Evolutionary conservation across 2,329 filamentous ascomycete genomes (phyloP).

Genomic region (Monilinia fructigena): DNA sequence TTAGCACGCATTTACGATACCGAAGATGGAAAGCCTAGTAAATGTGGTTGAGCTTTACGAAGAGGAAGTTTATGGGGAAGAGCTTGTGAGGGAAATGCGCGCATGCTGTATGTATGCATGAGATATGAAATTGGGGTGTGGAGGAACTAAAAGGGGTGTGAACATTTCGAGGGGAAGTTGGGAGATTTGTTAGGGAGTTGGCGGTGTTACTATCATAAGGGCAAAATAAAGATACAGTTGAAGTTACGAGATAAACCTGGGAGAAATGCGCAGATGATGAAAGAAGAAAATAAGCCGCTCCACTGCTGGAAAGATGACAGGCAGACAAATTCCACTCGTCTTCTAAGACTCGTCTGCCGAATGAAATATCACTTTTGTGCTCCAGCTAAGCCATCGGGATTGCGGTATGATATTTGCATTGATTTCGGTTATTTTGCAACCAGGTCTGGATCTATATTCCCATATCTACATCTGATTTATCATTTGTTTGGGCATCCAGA

Average conservation of each 20-base stretch:
- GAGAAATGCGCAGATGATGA: neutral
- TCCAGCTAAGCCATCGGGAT: neutral
- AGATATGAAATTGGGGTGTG: neutral
- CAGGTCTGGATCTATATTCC: slow-evolving; percentile 6
- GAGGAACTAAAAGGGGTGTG: neutral
- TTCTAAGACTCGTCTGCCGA: neutral
- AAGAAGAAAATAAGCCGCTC: neutral
- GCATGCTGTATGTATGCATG: slow-evolving; percentile 28
- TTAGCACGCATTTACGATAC: slow-evolving; percentile 81
- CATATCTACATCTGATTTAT: slow-evolving; percentile 20
- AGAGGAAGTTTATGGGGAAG: slow-evolving; percentile 99
- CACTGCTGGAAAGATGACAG: neutral
- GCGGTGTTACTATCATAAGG: slow-evolving; percentile 9
- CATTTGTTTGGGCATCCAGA: slow-evolving; percentile 18
- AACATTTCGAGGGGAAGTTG: neutral
- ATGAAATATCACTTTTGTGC: slow-evolving; percentile 4
- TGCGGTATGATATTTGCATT: slow-evolving; percentile 6
- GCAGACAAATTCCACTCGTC: neutral
- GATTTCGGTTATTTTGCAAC: neutral
- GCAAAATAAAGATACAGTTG: slow-evolving; percentile 4
- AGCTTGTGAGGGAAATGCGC: slow-evolving; percentile 53
- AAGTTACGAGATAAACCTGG: neutral
- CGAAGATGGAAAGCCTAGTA: slow-evolving; percentile 61
- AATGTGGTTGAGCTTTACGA: slow-evolving; percentile 99
- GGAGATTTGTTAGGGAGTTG: slow-evolving; percentile 18